phyloP scores from a whole-genome alignment of 305 asterid species.

The Plantago lanceolata region DNA sequence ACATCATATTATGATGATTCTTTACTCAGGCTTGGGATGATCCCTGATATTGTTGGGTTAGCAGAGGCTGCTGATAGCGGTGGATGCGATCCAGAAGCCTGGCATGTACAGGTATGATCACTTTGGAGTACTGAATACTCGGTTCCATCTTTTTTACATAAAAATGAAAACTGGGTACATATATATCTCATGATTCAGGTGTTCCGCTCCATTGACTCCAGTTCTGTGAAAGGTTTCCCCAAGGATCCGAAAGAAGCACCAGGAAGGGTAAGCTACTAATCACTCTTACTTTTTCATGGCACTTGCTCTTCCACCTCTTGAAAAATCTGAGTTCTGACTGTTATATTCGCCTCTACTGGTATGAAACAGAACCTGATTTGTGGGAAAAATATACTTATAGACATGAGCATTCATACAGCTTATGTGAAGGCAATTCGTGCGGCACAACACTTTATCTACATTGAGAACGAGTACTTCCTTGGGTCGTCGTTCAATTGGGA shows the following conservation, averaged over 20 bases:
- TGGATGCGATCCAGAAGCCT: slow-evolving; percentile 58
- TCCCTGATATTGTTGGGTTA: slow-evolving; percentile 62
- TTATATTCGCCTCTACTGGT: slow-evolving; percentile 2
- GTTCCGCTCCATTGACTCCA: slow-evolving; percentile 72
- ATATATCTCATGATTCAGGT: slow-evolving; percentile 32
- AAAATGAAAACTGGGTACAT: background rate
- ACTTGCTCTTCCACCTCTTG: background rate
- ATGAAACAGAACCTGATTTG: slow-evolving; percentile 52
- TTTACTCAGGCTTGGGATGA: slow-evolving; percentile 65
- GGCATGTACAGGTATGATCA: slow-evolving; percentile 74
- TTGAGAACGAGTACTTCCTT: slow-evolving; percentile 72
- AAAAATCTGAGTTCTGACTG: slow-evolving; percentile 8
- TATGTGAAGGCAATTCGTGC: slow-evolving; percentile 70
- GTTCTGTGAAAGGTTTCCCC: slow-evolving; percentile 76
- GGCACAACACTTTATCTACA: slow-evolving; percentile 65
- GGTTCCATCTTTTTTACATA: slow-evolving; percentile 17
- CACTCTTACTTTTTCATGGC: background rate
- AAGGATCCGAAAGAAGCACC: slow-evolving; percentile 65
- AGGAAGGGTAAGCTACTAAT: slow-evolving; percentile 34
- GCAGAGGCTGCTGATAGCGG: slow-evolving; percentile 38
- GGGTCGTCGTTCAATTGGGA: slow-evolving; percentile 70
- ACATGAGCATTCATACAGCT: slow-evolving; percentile 77
- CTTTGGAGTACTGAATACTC: slow-evolving; percentile 11
- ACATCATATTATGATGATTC: slow-evolving; percentile 55
- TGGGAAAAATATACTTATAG: slow-evolving; percentile 68